phyloP scores from a whole-genome alignment of 2,329 filamentous ascomycete species.

The Colletotrichum tanaceti region DNA sequence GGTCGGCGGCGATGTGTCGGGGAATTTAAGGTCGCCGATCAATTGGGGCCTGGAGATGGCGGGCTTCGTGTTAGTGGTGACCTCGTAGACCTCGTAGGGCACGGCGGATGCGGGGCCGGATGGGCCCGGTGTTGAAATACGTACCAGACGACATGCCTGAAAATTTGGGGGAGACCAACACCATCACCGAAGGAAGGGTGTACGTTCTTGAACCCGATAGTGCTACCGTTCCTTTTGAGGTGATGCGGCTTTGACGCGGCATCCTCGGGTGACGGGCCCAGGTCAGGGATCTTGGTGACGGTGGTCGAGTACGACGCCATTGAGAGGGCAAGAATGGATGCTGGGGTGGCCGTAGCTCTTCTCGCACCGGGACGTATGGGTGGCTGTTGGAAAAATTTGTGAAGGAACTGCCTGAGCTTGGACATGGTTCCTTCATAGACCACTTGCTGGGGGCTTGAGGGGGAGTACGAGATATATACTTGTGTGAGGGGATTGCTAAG shows the following conservation, averaged over 20 bases:
- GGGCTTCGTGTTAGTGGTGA: constrained; percentile 23
- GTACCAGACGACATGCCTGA: constrained; percentile 53
- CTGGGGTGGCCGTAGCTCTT: constrained; percentile 31
- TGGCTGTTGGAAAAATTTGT: constrained; percentile 23
- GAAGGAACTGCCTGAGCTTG: constrained; percentile 31
- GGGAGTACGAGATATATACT: constrained; percentile 21
- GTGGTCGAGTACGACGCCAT: constrained; percentile 43
- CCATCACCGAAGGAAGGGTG: constrained; percentile 58
- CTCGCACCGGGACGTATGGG: constrained; percentile 24
- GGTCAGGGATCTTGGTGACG: constrained; percentile 51
- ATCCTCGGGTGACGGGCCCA: constrained; percentile 54
- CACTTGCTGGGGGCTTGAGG: background rate
- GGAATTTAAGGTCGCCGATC: constrained; percentile 56
- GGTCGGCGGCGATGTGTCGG: constrained; percentile 73
- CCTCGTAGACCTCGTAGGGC: background rate
- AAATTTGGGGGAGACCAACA: constrained; percentile 42
- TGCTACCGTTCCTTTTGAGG: constrained; percentile 54
- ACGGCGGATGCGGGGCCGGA: background rate
- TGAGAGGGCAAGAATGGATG: constrained; percentile 38
- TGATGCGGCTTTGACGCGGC: constrained; percentile 62
- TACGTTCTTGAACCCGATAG: constrained; percentile 62
- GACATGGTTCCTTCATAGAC: constrained; percentile 20
- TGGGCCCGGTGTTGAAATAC: constrained; percentile 33
- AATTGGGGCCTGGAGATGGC: constrained; percentile 50
- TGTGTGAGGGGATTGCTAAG: background rate